A percentile compares a stretch with the other conserved stretches of the same genome.
Conservation (phyloP, 306 rosid species). For the Vigna mungo region DNA sequence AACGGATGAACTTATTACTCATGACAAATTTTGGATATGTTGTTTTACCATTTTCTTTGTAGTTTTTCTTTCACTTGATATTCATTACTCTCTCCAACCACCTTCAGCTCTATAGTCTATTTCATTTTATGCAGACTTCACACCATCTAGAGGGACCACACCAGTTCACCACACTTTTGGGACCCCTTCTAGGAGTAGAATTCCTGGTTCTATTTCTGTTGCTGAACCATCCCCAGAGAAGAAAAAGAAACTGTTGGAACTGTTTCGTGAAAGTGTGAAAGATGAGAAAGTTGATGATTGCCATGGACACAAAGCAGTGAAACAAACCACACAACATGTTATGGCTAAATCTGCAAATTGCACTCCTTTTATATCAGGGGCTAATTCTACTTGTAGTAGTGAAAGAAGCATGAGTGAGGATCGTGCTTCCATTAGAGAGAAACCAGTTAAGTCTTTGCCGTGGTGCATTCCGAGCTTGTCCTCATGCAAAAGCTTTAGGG, state of each 20-base stretch:
- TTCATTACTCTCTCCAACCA: neutral
- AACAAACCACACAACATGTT: conserved; percentile 46
- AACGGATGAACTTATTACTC: neutral
- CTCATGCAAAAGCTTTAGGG: conserved; percentile 73
- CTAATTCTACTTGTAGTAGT: conserved; percentile 60
- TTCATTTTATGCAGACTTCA: conserved; percentile 64
- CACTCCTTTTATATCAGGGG: conserved; percentile 53
- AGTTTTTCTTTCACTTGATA: neutral
- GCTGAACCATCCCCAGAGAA: conserved; percentile 61
- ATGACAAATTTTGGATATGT: neutral
- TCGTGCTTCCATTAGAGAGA: conserved; percentile 41
- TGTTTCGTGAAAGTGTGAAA: conserved; percentile 69
- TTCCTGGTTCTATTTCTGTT: conserved; percentile 41
- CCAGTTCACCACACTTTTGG: conserved; percentile 63
- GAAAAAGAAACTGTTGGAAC: conserved; percentile 82
- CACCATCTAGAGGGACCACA: conserved; percentile 88
- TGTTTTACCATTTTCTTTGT: neutral
- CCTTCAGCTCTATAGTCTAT: conserved; percentile 22
- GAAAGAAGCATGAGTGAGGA: conserved; percentile 57
- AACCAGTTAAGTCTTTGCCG: conserved; percentile 51
- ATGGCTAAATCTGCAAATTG: conserved; percentile 55
- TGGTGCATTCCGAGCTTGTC: conserved; percentile 84
- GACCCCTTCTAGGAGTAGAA: conserved; percentile 43
- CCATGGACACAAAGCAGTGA: conserved; percentile 47
- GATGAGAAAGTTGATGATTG: conserved; percentile 40